Evolutionary conservation across 2,329 filamentous ascomycete genomes (phyloP).

Genomic region (Apiospora koreana): DNA sequence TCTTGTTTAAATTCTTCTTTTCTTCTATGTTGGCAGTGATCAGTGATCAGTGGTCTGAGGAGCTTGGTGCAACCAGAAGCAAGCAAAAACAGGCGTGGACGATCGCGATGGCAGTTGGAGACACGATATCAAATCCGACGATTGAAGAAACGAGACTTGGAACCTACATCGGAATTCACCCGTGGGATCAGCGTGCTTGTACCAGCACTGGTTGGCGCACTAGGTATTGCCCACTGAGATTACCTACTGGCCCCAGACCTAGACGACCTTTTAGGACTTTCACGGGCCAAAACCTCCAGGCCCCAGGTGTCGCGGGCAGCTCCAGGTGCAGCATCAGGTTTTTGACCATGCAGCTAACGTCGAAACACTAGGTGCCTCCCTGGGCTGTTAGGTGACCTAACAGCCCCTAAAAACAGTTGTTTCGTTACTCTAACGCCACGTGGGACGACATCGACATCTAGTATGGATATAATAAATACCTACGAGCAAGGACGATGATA

Average conservation of each 20-base stretch:
- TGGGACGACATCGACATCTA: background rate
- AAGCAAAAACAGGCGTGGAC: background rate
- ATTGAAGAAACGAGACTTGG: background rate
- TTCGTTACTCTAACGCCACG: background rate
- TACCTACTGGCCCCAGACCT: background rate
- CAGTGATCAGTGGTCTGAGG: background rate
- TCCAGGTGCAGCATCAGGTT: no score
- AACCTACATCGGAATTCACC: background rate
- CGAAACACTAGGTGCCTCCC: background rate
- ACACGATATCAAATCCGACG: background rate
- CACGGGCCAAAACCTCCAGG: conserved; percentile 1
- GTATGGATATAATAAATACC: no score
- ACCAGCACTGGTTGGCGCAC: background rate
- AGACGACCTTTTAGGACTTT: background rate
- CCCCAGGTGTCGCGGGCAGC: background rate
- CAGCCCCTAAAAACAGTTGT: background rate
- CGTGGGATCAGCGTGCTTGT: background rate
- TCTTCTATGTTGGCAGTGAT: background rate
- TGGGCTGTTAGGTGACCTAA: background rate
- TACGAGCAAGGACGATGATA: background rate
- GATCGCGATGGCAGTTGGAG: conserved; percentile 5
- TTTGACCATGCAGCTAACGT: background rate
- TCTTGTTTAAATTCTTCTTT: background rate
- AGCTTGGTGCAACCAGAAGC: background rate
- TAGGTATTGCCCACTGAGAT: background rate